phyloP scores from a whole-genome alignment of 2,329 filamentous ascomycete genomes.

The Aspergillus tubingensis region DNA sequence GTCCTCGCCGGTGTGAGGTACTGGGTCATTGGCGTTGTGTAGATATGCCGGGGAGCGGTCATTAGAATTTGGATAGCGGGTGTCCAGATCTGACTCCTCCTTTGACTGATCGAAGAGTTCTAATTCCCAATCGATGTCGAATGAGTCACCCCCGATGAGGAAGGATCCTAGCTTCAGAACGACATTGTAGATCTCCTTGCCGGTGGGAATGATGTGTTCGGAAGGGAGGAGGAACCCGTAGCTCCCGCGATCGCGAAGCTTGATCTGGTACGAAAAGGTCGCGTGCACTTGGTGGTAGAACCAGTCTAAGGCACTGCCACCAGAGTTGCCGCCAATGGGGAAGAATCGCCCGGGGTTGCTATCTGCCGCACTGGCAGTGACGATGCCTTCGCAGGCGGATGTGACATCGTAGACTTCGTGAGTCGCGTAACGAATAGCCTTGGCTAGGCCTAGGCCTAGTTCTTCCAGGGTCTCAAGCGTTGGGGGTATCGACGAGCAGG shows the following conservation, averaged over 20 bases:
- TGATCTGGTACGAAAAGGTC: slow-evolving; percentile 87
- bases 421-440: slow-evolving; percentile 79
- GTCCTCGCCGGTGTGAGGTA: not conserved
- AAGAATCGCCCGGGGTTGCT: slow-evolving; percentile 32
- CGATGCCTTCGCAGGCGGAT: slow-evolving; percentile 82
- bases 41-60: not conserved
- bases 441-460: slow-evolving; percentile 81
- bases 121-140: slow-evolving; percentile 17
- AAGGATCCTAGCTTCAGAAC: slow-evolving; percentile 83
- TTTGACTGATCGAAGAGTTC: slow-evolving; percentile 16
- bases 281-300: slow-evolving; percentile 87
- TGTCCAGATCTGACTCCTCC: not conserved
- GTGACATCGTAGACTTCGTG: slow-evolving; percentile 75
- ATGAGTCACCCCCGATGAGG: slow-evolving; percentile 25
- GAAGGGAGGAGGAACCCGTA: slow-evolving; percentile 90
- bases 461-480: slow-evolving; percentile 91
- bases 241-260: slow-evolving; percentile 86
- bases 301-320: slow-evolving; percentile 89
- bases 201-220: slow-evolving; percentile 84
- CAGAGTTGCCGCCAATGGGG: slow-evolving; percentile 69
- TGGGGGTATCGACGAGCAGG: slow-evolving; percentile 74
- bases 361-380: slow-evolving; percentile 40
- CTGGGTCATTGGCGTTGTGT: not conserved
- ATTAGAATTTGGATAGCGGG: not conserved
- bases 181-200: slow-evolving; percentile 81